These are phyloP conservation scores for Salisapilia sapeloensis DNA, from an alignment of 352 stramenopile species.

Conservation along the genomic window DNA sequence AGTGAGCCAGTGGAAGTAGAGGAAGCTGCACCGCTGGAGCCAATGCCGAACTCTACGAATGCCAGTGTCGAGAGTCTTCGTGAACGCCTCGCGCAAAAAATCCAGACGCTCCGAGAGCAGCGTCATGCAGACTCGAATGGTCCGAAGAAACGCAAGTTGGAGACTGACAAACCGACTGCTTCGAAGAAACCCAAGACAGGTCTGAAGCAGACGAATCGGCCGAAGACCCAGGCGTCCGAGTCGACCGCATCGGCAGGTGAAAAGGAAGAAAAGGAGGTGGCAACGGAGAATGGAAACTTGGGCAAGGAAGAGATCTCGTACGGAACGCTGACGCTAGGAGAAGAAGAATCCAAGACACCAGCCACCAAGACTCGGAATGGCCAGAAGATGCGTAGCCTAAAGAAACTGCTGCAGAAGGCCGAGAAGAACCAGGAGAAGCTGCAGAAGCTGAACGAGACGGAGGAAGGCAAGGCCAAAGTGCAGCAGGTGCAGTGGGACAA, in stretches of 20 bases:
- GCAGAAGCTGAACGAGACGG: conserved; percentile 65
- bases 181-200: conserved; percentile 41
- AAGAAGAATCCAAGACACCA: conserved; percentile 28
- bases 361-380: conserved; percentile 55
- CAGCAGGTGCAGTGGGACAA: conserved; percentile 55
- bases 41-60: conserved; percentile 18
- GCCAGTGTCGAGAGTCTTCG: conserved; percentile 38
- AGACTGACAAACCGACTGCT: conserved; percentile 6
- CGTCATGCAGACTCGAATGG: conserved; percentile 46
- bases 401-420: conserved; percentile 71
- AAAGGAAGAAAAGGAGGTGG: conserved; percentile 5
- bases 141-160: conserved; percentile 31
- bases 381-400: conserved; percentile 43
- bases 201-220: conserved; percentile 10
- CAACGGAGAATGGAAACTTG: background rate
- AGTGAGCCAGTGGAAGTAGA: conserved; percentile 23
- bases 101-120: conserved; percentile 54
- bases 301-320: conserved; percentile 37
- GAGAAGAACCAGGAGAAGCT: conserved; percentile 58
- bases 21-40: conserved; percentile 10
- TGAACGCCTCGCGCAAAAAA: conserved; percentile 45
- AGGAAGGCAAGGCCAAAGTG: conserved; percentile 41
- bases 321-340: conserved; percentile 41
- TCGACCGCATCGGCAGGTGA: background rate
- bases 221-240: conserved; percentile 12